Evolutionary conservation across 225 moss, liverwort and hornwort genomes (phyloP).

Genomic region (Thuidium tamariscinum): DNA sequence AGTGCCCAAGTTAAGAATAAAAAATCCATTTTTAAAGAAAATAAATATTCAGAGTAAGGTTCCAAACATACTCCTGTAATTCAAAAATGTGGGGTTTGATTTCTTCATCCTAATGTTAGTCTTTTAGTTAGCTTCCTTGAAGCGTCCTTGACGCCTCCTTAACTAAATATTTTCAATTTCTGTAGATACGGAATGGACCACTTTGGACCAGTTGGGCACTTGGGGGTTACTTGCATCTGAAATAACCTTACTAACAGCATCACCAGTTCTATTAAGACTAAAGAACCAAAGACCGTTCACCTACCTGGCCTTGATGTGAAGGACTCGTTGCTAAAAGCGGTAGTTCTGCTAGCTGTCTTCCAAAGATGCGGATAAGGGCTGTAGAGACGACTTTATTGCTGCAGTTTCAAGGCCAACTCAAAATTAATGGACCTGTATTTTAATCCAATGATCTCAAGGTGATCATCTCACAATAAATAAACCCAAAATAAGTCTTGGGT

Average conservation of each 20-base stretch:
- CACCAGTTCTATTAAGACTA: background rate
- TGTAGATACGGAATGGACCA: background rate
- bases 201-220: background rate
- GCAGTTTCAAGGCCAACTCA: background rate
- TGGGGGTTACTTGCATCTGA: background rate
- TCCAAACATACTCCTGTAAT: background rate
- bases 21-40: background rate
- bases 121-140: background rate
- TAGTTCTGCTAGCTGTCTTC: slow-evolving; percentile 86
- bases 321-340: slow-evolving; percentile 81
- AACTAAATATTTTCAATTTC: background rate
- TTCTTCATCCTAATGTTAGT: background rate
- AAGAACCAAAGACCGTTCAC: background rate
- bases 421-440: background rate
- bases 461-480: background rate
- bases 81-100: background rate
- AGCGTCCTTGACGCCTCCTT: background rate
- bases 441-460: background rate
- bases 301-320: slow-evolving; percentile 74
- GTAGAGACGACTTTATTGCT: slow-evolving; percentile 87
- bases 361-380: slow-evolving; percentile 89
- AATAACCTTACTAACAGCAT: background rate
- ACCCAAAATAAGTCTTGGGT: background rate
- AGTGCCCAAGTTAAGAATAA: background rate
- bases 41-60: background rate